Conservation (phyloP, 805 yeast genomes). For the Candida rishiriensis region DNA sequence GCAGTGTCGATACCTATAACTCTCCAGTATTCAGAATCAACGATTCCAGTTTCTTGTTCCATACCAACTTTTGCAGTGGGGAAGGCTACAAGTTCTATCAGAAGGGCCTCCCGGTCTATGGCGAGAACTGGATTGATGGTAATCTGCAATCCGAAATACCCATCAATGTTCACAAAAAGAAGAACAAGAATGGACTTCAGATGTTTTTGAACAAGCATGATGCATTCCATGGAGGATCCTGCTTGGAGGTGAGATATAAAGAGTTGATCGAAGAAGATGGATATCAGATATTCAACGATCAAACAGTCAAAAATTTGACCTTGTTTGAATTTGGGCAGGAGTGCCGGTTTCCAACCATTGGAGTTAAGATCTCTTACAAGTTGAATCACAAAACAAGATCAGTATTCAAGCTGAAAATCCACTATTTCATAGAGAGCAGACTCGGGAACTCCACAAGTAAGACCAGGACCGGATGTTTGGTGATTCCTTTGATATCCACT, state of each 20-base stretch:
- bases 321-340: conserved; percentile 30
- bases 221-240: conserved; percentile 34
- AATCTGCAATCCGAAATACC: conserved; percentile 35
- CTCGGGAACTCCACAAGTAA: conserved; percentile 21
- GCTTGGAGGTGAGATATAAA: conserved; percentile 26
- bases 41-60: conserved; percentile 30
- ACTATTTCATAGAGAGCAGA: conserved; percentile 32
- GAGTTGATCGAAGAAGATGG: conserved; percentile 19
- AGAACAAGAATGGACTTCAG: conserved; percentile 16
- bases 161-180: conserved; percentile 10
- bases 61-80: conserved; percentile 38
- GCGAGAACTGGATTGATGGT: conserved; percentile 34
- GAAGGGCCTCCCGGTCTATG: conserved; percentile 27
- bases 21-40: conserved; percentile 20
- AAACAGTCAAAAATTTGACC: conserved; percentile 9
- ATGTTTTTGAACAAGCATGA: conserved; percentile 22
- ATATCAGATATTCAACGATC: conserved; percentile 18
- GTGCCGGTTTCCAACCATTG: conserved; percentile 21
- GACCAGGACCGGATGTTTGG: conserved; percentile 29
- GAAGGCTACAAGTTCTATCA: conserved; percentile 32
- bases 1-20: conserved; percentile 15
- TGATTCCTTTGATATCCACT: conserved; percentile 27
- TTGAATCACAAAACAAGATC: conserved; percentile 18
- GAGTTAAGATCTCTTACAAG: conserved; percentile 23
- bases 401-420: conserved; percentile 29